Evolutionary conservation across 805 yeast species (phyloP), one percentile per base, ranked within the genome.

Genomic region (Brettanomyces bruxellensis): DNA sequence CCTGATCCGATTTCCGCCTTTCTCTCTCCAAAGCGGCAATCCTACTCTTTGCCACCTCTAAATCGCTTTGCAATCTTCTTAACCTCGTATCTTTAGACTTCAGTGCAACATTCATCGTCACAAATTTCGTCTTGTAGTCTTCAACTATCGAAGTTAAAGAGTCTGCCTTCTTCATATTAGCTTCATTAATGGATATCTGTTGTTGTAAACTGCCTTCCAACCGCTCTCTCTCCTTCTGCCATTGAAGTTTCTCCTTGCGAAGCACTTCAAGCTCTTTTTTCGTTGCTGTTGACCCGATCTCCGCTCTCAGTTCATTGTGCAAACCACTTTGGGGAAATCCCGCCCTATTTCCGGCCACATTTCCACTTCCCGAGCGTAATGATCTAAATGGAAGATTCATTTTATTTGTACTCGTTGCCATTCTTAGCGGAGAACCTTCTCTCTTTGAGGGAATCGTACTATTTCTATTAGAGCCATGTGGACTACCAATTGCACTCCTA

Each of bases 81-180:
- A 86, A 61, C 57, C 82, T 88, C 0, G 86, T 78, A 43, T 86
- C 93, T 51, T 78, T 80, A 32, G 86, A 80, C 59, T 83, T 83
- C 24, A 77, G 58, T 46, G 72, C 67, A 54, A 82, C 66, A 40
- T 67, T 66, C 42, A 73, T 70, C 38, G 69, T 70, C 3, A 81
- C 76, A 43, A 72, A 71, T 43, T 78, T 81, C 41, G 72, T 76
- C 50, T 69, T 69, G 40, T 74, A 57, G 44, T 59, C 67, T 18
- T 75, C 79, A 12, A 68, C 49, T 47, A 68, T 59, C 11, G 52
- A 45, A 44, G 62, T 69, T 32, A 71, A 45, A 12, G 55, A 53
- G n/a, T 57, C 58, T 30, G 70, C 54, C 45, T 71, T 71, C 39
- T 59, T 59, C 49, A 58, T 40, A 25, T 65, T 50, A 28, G 62